Conservation (phyloP, 257 asterid species). For the Plectranthus barbatus region DNA sequence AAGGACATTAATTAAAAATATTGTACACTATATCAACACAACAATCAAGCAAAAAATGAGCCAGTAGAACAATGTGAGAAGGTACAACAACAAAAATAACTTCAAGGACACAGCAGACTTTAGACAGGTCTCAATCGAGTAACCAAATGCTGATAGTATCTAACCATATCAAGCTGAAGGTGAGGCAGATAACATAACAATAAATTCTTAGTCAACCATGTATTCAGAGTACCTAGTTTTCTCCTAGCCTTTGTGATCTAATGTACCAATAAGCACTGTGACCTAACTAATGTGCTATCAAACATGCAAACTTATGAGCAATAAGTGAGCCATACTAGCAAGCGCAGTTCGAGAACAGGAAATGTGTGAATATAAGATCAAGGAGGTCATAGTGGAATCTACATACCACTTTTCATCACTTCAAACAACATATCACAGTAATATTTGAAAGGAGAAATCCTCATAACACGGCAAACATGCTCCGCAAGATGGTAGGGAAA, state of each 20-base stretch:
- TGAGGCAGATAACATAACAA: not conserved
- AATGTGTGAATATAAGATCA: conserved; percentile 2
- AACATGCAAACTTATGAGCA: not conserved
- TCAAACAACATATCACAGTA: conserved; percentile 94
- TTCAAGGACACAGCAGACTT: not conserved
- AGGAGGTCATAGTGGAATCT: conserved; percentile 8
- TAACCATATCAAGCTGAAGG: conserved; percentile 1
- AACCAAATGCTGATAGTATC: not conserved
- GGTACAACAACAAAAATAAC: not conserved
- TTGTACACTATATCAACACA: not conserved
- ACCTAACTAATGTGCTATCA: not conserved
- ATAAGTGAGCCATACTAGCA: conserved; percentile 3
- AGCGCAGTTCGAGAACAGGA: not conserved
- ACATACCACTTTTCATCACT: conserved; percentile 94
- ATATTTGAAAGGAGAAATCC: conserved; percentile 96
- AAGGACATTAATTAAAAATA: not conserved
- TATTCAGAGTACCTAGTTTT: not conserved
- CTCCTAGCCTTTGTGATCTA: not conserved
- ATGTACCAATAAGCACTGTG: too few relatives aligned
- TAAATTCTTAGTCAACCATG: not conserved
- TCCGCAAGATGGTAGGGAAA: conserved; percentile 97
- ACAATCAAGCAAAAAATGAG: not conserved
- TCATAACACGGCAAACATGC: conserved; percentile 95
- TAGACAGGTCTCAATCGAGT: conserved; percentile 6
- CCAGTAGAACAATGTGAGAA: not conserved